phyloP scores from a whole-genome alignment of 768 basidiomycete genomes.

The Boletus rubescentipes region DNA sequence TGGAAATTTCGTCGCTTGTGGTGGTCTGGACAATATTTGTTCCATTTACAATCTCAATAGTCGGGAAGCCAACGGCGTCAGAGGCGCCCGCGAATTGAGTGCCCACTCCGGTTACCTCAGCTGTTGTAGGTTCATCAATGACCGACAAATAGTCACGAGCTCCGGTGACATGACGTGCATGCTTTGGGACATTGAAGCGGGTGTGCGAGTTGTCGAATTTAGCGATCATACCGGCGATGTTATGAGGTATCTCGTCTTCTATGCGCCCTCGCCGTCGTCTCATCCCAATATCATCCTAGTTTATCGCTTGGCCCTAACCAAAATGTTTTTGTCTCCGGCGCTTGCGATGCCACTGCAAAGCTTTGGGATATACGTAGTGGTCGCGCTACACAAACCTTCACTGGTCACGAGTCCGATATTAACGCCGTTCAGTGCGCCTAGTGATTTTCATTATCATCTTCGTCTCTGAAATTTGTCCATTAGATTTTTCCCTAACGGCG shows the following conservation, averaged over 20 bases:
- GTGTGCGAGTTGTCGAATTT: slow-evolving; percentile 96
- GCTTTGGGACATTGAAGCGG: slow-evolving; percentile 99
- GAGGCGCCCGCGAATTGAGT: slow-evolving; percentile 92
- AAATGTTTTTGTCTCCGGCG: slow-evolving; percentile 97
- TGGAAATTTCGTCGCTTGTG: slow-evolving; percentile 96
- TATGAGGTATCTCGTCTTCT: slow-evolving; percentile 74
- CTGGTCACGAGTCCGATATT: slow-evolving; percentile 98
- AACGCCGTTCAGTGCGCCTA: slow-evolving; percentile 92
- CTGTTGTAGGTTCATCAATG: slow-evolving; percentile 98
- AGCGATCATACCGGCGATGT: slow-evolving; percentile 99
- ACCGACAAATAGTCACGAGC: slow-evolving; percentile 96
- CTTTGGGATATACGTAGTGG: slow-evolving; percentile 99
- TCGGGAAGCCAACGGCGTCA: slow-evolving; percentile 68
- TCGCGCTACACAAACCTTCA: slow-evolving; percentile 97
- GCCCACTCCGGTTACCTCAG: slow-evolving; percentile 98
- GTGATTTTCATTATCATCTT: neutral
- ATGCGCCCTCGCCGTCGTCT: slow-evolving; percentile 8
- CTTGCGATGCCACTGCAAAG: slow-evolving; percentile 97
- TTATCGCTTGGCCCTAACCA: slow-evolving; percentile 92
- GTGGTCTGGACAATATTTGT: slow-evolving; percentile 98
- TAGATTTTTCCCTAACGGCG: slow-evolving; percentile 99
- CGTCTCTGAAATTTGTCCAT: slow-evolving; percentile 10
- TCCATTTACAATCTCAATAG: slow-evolving; percentile 95
- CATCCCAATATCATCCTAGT: slow-evolving; percentile 42
- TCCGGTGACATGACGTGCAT: slow-evolving; percentile 99